These are phyloP conservation scores for Globisporangium cylindrosporum DNA, from an alignment of 352 stramenopile species.

Conservation along the genomic window DNA sequence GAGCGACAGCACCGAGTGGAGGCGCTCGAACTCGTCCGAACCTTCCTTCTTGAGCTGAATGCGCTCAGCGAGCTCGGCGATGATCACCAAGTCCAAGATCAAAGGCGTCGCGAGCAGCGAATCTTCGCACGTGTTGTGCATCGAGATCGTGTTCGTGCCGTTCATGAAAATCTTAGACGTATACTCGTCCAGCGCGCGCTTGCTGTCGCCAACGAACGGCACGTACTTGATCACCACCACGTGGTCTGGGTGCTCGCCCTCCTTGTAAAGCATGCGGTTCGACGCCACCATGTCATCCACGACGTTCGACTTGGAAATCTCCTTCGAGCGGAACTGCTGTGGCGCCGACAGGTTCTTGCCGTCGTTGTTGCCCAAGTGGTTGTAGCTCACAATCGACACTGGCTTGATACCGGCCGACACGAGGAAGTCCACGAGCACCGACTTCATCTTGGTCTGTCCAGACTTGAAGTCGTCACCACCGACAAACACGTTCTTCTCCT, in stretches of 20 bases:
- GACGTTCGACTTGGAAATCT: constrained; percentile 99
- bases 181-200: constrained; percentile 99
- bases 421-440: constrained; percentile 98
- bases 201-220: constrained; percentile 98
- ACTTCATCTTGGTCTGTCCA: constrained; percentile 99
- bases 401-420: constrained; percentile 99
- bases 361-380: constrained; percentile 99
- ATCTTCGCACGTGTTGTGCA: constrained; percentile 99
- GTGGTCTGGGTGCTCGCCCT: constrained; percentile 99
- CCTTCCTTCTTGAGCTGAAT: constrained; percentile 94
- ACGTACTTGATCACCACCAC: constrained; percentile 99
- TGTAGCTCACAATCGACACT: constrained; percentile 99
- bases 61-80: constrained; percentile 96
- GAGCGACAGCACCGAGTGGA: constrained; percentile 97
- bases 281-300: constrained; percentile 98
- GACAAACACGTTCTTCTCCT: constrained; percentile 96
- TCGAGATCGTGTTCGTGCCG: constrained; percentile 99
- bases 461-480: constrained; percentile 99
- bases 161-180: constrained; percentile 99
- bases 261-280: constrained; percentile 97
- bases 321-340: constrained; percentile 99
- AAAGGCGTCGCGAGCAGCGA: constrained; percentile 97
- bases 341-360: constrained; percentile 99
- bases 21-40: constrained; percentile 87
- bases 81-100: constrained; percentile 98